Percentiles rank a stretch among this genome's conserved stretches.
Conservation (phyloP, 495 filamentous ascomycete species). For the Penicillium herquei region DNA sequence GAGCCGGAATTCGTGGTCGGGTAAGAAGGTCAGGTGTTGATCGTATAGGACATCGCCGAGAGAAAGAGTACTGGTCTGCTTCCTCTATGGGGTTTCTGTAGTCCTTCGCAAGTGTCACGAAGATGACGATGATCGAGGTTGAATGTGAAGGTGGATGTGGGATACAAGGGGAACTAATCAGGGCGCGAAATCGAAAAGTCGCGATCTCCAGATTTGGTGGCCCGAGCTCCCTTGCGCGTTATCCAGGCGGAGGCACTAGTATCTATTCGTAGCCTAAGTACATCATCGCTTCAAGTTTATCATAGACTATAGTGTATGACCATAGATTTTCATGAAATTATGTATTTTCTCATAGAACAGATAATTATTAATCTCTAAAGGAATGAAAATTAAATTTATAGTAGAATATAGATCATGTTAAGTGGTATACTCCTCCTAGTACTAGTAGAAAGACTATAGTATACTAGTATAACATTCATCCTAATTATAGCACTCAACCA, state of each 20-base stretch:
- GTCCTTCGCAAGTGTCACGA: neutral
- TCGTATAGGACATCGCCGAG: constrained; percentile 33
- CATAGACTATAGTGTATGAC: too few relatives aligned
- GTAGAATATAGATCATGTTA: too few relatives aligned
- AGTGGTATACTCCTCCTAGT: too few relatives aligned
- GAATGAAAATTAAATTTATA: too few relatives aligned
- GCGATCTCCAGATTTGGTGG: constrained; percentile 43
- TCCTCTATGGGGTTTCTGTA: neutral
- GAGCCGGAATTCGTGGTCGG: constrained; percentile 4
- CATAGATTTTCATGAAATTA: too few relatives aligned
- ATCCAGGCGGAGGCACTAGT: neutral
- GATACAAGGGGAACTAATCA: constrained; percentile 18
- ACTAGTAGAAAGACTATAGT: too few relatives aligned
- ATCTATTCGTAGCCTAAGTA: too few relatives aligned
- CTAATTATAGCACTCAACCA: too few relatives aligned
- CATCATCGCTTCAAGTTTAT: too few relatives aligned
- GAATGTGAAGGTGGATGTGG: constrained; percentile 8
- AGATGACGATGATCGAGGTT: constrained; percentile 2
- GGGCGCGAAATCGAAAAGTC: constrained; percentile 40
- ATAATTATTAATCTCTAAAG: too few relatives aligned
- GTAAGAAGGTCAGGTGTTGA: constrained; percentile 11
- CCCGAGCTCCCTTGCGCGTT: constrained; percentile 39
- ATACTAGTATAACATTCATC: too few relatives aligned
- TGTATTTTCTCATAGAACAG: too few relatives aligned
- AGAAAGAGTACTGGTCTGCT: constrained; percentile 3